phyloP scores from a whole-genome alignment of 2,329 filamentous ascomycete species.

The Pseudocercospora eumusae region DNA sequence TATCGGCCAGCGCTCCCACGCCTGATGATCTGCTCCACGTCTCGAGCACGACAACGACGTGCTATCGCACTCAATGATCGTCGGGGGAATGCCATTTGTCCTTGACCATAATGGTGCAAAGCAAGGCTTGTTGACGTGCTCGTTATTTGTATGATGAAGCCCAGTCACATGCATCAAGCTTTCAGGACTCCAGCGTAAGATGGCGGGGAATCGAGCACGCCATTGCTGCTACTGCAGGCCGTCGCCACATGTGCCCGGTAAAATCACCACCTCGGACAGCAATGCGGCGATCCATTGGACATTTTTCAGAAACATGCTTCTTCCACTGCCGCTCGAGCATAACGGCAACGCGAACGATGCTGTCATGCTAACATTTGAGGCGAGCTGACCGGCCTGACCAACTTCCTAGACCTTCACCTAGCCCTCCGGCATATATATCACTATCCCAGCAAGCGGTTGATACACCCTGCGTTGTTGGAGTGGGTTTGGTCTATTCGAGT shows the following conservation, averaged over 20 bases:
- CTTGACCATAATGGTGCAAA: constrained; percentile 4
- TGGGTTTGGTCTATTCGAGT: constrained; percentile 13
- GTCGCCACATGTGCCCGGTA: background rate
- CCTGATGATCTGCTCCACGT: background rate
- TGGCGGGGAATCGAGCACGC: constrained; percentile 8
- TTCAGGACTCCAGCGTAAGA: background rate
- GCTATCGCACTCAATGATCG: background rate
- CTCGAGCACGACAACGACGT: constrained; percentile 3
- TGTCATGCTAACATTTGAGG: background rate
- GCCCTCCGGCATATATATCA: constrained; percentile 6
- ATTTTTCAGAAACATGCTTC: constrained; percentile 1
- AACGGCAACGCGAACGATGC: constrained; percentile 6
- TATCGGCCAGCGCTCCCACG: background rate
- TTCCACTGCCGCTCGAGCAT: constrained; percentile 1
- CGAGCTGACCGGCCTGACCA: background rate
- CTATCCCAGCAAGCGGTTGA: constrained; percentile 4
- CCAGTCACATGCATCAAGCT: background rate
- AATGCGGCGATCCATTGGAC: background rate
- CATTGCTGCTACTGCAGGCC: constrained; percentile 8
- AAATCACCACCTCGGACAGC: constrained; percentile 2
- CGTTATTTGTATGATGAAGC: background rate
- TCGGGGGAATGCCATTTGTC: background rate
- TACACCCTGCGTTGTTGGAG: constrained; percentile 14
- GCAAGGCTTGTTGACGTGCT: constrained; percentile 4
- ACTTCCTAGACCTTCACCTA: background rate